Conservation (phyloP, 2,329 filamentous ascomycete genomes). For the Blumeriella jaapii region DNA sequence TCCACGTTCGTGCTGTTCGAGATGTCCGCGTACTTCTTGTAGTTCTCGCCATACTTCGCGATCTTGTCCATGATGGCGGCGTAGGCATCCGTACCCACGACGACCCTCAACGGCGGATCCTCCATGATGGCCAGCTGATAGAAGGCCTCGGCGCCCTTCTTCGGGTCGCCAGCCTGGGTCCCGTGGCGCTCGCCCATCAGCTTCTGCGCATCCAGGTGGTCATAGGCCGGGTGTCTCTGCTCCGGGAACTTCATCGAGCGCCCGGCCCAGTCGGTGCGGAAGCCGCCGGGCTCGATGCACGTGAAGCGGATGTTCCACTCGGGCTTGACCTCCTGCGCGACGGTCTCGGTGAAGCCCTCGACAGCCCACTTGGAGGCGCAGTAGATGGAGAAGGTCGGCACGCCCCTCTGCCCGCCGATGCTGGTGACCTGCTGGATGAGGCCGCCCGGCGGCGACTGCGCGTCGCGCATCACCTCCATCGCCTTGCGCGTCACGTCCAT, state of each 20-base stretch:
- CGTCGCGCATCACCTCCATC: conserved; percentile 26
- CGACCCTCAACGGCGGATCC: conserved; percentile 39
- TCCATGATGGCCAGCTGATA: conserved; percentile 42
- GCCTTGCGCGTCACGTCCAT: conserved; percentile 39
- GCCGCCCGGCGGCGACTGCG: conserved; percentile 27
- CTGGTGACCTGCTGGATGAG: conserved; percentile 33
- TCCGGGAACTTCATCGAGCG: conserved; percentile 31
- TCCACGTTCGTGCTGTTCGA: conserved; percentile 19
- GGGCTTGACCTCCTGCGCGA: conserved; percentile 28
- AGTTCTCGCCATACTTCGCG: conserved; percentile 35
- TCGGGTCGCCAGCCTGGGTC: conserved; percentile 31
- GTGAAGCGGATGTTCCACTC: conserved; percentile 32
- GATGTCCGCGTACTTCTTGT: conserved; percentile 21
- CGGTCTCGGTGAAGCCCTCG: conserved; percentile 29
- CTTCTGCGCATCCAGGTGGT: conserved; percentile 35
- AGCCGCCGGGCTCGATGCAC: conserved; percentile 32
- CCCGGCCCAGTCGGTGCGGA: conserved; percentile 30
- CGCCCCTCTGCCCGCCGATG: conserved; percentile 29
- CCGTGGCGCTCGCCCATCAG: conserved; percentile 28
- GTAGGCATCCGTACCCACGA: conserved; percentile 43
- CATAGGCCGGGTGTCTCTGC: conserved; percentile 31
- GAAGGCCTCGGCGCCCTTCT: conserved; percentile 38
- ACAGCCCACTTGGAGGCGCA: conserved; percentile 34
- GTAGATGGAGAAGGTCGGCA: conserved; percentile 28
- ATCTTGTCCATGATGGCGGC: conserved; percentile 37